These are phyloP conservation scores for Gonapodya sp. DNA, from an alignment of 192 early-diverging fungal species.

Conservation along the genomic window DNA sequence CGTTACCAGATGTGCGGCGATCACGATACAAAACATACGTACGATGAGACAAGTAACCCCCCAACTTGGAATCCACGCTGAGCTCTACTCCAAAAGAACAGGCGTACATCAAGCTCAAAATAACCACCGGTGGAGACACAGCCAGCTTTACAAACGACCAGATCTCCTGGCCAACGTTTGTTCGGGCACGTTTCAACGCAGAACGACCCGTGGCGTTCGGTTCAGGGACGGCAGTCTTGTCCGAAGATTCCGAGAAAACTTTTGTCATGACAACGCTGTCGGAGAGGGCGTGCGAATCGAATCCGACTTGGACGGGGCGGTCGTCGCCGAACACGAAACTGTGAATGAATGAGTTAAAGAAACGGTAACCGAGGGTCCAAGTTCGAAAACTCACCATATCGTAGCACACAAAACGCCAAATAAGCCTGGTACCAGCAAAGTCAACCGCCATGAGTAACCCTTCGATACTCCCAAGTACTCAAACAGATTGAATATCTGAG, in stretches of 20 bases:
- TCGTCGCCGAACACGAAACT: not conserved
- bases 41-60: conserved; percentile 18
- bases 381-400: not conserved
- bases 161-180: not conserved
- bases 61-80: conserved; percentile 45
- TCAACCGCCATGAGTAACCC: not conserved
- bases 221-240: too few species aligned
- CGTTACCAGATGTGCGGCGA: not conserved
- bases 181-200: too few species aligned
- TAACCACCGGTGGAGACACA: conserved; percentile 19
- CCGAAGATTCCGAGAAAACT: too few species aligned
- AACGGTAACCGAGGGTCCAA: too few species aligned
- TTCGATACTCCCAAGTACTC: not conserved
- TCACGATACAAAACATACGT: not conserved
- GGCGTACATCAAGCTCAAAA: conserved; percentile 45
- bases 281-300: not conserved
- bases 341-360: too few species aligned
- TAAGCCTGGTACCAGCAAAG: not conserved
- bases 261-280: not conserved
- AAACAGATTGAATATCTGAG: conserved; percentile 22
- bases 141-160: not conserved
- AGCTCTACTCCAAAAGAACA: conserved; percentile 58
- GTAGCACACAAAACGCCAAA: not conserved
- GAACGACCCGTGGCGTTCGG: too few species aligned
- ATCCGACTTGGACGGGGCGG: not conserved